Base-by-base conservation (phyloP, 306 rosid genomes). In the Leucaena leucocephala region DNA sequence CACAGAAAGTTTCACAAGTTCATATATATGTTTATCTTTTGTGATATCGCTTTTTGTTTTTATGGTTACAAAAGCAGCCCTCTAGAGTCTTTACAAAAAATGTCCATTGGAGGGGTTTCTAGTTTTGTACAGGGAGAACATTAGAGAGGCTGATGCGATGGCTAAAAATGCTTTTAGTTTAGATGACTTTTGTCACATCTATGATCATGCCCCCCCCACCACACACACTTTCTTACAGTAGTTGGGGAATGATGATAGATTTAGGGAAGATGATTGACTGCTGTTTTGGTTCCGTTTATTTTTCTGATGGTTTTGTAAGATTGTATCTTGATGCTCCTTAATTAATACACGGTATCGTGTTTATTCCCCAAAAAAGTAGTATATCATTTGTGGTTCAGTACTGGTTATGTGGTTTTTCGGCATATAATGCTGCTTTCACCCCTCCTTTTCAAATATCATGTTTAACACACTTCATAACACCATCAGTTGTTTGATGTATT, bases 401-500 rank as follows among this genome's bases (percentile, higher is more conserved):
- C 63, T 57, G 68, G 4, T 52, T 9, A 22, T 2, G 3, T 69
- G 63, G 54, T 54, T n/a, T 81, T 81, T 43, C 76, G 76, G 35
- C 52, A 21, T 21, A 46, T 50, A 62, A n/a, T 65, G 54, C 75
- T 50, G 50, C 65, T 6, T 55, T 2, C 38, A 27, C 58, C 58
- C 52, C 50, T 40, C 5, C 8, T n/a, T 72, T 54, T 35, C 42
- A 64, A 39, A 52, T 33, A 34, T 79, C 77, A 66, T 81, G 75
- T 57, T 78, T 77, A 45, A 35, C 70, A 19, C 81, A 19, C 76
- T 75, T 71, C 65, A 64, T 65, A 27, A 21, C 74, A 17, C 77
- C 46, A 19, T 57, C 50, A 34, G 21, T 34, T 40, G 5, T 71
- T 44, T 82, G 70, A 72, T 72, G 63, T 34, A 64, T 40, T 36